phyloP scores from a whole-genome alignment of 345 rosid genomes.

The Corchorus capsularis region DNA sequence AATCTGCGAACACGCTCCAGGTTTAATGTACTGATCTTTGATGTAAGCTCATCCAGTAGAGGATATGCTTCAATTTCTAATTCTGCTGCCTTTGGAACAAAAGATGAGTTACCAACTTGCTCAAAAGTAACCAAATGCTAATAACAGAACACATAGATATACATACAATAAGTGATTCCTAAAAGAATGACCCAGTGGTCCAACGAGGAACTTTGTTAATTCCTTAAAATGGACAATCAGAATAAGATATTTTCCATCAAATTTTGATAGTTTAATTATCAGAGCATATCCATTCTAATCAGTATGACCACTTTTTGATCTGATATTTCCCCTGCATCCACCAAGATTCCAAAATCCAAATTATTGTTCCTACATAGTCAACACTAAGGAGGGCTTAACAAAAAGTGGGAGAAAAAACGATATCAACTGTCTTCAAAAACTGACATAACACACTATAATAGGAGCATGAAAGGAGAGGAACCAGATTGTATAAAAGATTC shows the following conservation, averaged over 20 bases:
- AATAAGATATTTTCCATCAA: not conserved
- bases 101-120: conserved; percentile 20
- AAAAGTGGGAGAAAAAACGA: not conserved
- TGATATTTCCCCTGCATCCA: not conserved
- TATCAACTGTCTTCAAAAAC: not conserved
- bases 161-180: not conserved
- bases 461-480: not conserved
- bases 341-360: not conserved
- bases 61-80: conserved; percentile 99
- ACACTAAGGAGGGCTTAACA: not conserved
- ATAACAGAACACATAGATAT: not conserved
- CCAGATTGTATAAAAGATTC: not conserved
- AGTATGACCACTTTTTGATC: not conserved
- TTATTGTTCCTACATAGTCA: not conserved
- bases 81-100: conserved; percentile 81
- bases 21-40: conserved; percentile 95
- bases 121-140: conserved; percentile 16
- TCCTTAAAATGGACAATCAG: not conserved
- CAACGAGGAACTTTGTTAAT: not conserved
- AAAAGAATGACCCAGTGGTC: not conserved
- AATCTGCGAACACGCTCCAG: conserved; percentile 92
- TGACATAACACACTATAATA: not conserved
- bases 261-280: conserved; percentile 8
- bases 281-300: not conserved
- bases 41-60: conserved; percentile 88